phyloP scores from a whole-genome alignment of 225 moss, liverwort and hornwort species.

The Climacium dendroides region DNA sequence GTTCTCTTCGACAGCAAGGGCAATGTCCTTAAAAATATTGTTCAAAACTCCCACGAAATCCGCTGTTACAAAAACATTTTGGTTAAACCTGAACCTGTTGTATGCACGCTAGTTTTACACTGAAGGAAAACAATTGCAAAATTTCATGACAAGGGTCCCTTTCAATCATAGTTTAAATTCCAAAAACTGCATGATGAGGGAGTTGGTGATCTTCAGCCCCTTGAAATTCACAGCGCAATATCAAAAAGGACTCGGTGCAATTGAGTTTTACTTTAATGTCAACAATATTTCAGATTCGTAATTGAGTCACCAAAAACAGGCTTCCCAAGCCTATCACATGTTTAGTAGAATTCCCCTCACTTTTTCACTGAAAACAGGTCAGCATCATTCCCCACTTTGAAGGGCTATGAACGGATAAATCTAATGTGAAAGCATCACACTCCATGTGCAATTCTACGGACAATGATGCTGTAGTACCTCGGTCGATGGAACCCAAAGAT shows the following conservation, averaged over 20 bases:
- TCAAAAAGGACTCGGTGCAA: neutral
- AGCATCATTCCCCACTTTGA: neutral
- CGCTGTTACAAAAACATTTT: conserved; percentile 20
- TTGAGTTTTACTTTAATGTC: neutral
- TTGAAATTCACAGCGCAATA: neutral
- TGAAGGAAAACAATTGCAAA: neutral
- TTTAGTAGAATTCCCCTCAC: neutral
- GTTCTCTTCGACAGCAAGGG: conserved; percentile 76
- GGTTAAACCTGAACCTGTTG: neutral
- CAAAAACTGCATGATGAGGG: neutral
- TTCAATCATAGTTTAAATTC: neutral
- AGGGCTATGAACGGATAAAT: neutral
- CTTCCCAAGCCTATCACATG: neutral
- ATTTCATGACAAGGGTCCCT: neutral
- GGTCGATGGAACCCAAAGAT: neutral
- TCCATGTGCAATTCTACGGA: neutral
- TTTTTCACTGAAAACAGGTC: neutral
- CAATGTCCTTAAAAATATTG: conserved; percentile 79
- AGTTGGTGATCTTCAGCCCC: neutral
- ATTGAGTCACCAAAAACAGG: neutral
- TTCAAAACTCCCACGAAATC: conserved; percentile 77
- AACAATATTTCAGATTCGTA: neutral
- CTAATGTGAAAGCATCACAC: neutral
- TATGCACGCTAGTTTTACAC: neutral
- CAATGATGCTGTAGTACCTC: neutral